These are phyloP conservation scores for Wickerhamomyces sp. DNA, from an alignment of 1,139 yeast species.

Conservation along the genomic window DNA sequence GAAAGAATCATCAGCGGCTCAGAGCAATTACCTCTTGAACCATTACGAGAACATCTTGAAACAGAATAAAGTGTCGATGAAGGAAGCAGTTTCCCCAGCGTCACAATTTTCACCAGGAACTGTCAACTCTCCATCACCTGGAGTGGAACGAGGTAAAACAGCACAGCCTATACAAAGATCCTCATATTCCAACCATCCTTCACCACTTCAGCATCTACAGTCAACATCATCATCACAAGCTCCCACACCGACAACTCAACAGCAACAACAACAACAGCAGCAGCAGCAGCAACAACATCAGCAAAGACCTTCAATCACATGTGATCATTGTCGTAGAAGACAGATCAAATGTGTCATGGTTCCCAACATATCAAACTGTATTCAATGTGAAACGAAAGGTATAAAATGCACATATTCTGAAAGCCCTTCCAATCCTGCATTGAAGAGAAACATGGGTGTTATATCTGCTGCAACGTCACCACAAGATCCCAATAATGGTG, in stretches of 20 bases:
- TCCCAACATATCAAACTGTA: constrained; percentile 55
- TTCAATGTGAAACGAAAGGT: constrained; percentile 64
- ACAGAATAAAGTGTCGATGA: constrained; percentile 18
- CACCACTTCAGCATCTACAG: constrained; percentile 1
- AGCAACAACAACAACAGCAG: constrained; percentile 2
- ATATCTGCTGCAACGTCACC: background rate
- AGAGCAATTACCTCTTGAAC: constrained; percentile 10
- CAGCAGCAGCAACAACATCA: constrained; percentile 3
- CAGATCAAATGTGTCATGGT: constrained; percentile 60
- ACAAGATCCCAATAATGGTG: constrained; percentile 7
- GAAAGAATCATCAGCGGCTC: constrained; percentile 12
- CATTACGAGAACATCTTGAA: constrained; percentile 21
- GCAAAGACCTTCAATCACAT: constrained; percentile 32
- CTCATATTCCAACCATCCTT: background rate
- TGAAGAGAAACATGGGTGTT: constrained; percentile 24
- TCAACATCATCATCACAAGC: background rate
- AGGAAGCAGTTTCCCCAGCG: constrained; percentile 16
- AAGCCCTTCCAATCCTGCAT: constrained; percentile 21
- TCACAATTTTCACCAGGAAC: constrained; percentile 10
- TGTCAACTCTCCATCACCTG: background rate
- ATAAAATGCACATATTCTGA: constrained; percentile 54
- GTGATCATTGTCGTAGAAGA: constrained; percentile 66
- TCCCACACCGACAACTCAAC: background rate
- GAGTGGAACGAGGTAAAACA: background rate
- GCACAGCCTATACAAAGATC: background rate